Percentiles rank a stretch among this genome's conserved stretches.
phyloP scores from a whole-genome alignment of 2,329 filamentous ascomycete species.

The Paraconiothyrium sp. region DNA sequence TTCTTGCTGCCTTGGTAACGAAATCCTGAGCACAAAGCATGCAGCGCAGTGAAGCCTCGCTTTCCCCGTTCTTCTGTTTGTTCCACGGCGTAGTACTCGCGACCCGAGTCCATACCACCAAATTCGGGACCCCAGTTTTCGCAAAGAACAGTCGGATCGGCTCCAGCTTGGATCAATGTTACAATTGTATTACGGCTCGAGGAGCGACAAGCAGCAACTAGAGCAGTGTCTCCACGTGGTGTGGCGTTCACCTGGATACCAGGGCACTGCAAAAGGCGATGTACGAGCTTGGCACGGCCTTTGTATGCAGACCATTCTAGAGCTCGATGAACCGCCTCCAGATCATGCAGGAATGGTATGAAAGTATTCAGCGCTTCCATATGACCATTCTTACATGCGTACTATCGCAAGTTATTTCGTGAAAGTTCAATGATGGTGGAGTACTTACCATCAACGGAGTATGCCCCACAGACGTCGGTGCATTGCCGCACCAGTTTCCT shows the following conservation, averaged over 20 bases:
- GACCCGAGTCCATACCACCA: not conserved
- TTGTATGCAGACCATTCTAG: constrained; percentile 37
- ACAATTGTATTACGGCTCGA: constrained; percentile 17
- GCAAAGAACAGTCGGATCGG: constrained; percentile 19
- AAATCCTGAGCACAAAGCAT: constrained; percentile 6
- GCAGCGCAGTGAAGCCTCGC: constrained; percentile 14
- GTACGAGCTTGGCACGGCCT: constrained; percentile 30
- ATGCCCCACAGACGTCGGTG: constrained; percentile 9
- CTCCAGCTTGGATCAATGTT: constrained; percentile 20
- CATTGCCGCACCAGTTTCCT: constrained; percentile 40
- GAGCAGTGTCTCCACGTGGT: constrained; percentile 24
- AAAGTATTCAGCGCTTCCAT: constrained; percentile 20
- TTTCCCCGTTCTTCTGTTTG: not conserved
- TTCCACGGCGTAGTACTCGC: not conserved
- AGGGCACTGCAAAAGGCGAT: constrained; percentile 41
- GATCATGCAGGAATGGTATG: constrained; percentile 33
- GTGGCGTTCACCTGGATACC: constrained; percentile 44
- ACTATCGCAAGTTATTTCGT: constrained; percentile 8
- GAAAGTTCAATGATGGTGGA: not conserved
- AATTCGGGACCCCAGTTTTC: constrained; percentile 12
- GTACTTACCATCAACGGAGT: constrained; percentile 16
- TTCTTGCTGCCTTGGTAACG: not conserved
- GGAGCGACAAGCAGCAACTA: constrained; percentile 27
- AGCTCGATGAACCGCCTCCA: constrained; percentile 32
- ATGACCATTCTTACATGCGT: constrained; percentile 26